Evolutionary conservation across 306 rosid genomes (phyloP).

Genomic region (Castanea mollissima): DNA sequence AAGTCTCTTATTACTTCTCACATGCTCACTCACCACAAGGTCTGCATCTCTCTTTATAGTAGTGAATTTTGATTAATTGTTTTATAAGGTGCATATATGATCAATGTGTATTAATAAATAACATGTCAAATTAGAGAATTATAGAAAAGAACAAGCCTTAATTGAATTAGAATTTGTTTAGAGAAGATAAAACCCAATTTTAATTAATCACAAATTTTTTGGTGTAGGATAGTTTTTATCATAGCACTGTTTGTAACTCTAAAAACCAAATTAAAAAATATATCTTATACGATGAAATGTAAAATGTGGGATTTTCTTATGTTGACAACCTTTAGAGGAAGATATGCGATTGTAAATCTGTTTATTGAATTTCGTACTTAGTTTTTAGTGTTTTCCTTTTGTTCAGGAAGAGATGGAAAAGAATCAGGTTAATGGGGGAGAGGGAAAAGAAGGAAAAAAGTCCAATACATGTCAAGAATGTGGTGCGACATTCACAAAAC

Average conservation of each 20-base stretch:
- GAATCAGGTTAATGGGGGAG: conserved; percentile 21
- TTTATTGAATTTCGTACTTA: not conserved
- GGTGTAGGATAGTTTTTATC: too few species aligned
- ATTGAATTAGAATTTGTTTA: not conserved
- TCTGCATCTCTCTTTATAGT: conserved; percentile 8
- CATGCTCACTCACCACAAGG: conserved; percentile 62
- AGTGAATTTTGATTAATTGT: too few species aligned
- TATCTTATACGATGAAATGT: too few species aligned
- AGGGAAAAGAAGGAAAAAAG: conserved; percentile 10
- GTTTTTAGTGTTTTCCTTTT: not conserved
- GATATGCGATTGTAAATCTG: not conserved
- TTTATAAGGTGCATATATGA: too few species aligned
- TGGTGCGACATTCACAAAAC: conserved; percentile 69
- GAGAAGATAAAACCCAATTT: not conserved
- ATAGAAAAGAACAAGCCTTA: too few species aligned
- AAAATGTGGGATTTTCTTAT: too few species aligned
- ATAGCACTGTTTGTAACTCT: too few species aligned
- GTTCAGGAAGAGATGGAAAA: conserved; percentile 55
- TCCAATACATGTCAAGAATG: conserved; percentile 63
- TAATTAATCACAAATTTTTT: not conserved
- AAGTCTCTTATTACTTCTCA: conserved; percentile 59
- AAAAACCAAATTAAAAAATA: too few species aligned
- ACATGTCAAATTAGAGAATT: too few species aligned
- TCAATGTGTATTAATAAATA: too few species aligned
- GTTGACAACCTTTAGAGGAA: too few species aligned